Base-by-base conservation (phyloP, 176 grass and related monocot genomes). In the Miscanthus lutarioriparius region DNA sequence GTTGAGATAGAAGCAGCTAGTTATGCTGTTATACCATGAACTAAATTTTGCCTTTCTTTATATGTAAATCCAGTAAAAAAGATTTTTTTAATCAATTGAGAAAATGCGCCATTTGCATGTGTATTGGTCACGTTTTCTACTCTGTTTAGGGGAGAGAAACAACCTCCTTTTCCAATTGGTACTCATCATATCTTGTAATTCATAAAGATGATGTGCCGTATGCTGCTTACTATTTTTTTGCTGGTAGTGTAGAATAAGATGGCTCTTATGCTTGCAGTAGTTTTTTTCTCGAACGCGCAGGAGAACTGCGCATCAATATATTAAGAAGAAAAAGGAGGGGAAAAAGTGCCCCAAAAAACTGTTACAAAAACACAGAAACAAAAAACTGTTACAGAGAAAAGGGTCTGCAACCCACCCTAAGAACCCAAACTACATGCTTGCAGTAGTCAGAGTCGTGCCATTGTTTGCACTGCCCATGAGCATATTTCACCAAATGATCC, bases 1-100 rank as follows among this genome's bases (percentile, higher is more conserved):
- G 30, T 87, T 99, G 85, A 90, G 96, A 89, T 94, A 85, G 84
- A 85, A 76, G 12, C 15, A 83, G 73, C 64, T 72, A 68, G 30
- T 49, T 69, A 2, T 26, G 14, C 13, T 51, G 62, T 68, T 64
- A 28, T 61, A 89, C 47, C 40, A 44, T 12, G 43, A 44, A 44
- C 11, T 44, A 44, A 44, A 44, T 44, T 44, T 44, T 44, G 43
- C 43, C 43, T 44, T 0, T 11, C 10, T 44, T 13, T 44, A 13
- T 44, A 39, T 44, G 43, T 12, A 44, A 44, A 44, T 13, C 43
- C 43, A 44, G 13, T 44, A 3, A 4, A 44, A 13, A 44, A 1
- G 43, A 44, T 44, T 44, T 13, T 43, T 43, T 44, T 13, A 7
- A 19, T 51, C 48, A 19, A 51, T 51, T 1, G 10, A 40, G 67